phyloP scores from a whole-genome alignment of 2,329 filamentous ascomycete genomes.

The Lachnellula arida region DNA sequence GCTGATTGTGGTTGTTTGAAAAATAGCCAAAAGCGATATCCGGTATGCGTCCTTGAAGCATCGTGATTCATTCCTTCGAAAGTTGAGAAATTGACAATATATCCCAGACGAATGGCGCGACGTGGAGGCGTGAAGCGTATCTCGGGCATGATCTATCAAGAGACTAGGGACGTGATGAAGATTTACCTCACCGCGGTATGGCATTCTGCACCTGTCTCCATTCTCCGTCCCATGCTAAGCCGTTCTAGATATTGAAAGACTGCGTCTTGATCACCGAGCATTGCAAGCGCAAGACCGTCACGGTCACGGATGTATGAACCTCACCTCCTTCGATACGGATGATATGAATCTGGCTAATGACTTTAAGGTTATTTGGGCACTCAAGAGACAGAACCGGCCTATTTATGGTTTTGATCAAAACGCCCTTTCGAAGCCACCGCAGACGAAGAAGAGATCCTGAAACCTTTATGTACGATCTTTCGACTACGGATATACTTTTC shows the following conservation, averaged over 20 bases:
- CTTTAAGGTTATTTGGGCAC: neutral
- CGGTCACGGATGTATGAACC: conserved; percentile 52
- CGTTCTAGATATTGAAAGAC: conserved; percentile 45
- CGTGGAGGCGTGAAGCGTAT: conserved; percentile 76
- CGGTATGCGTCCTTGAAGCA: conserved; percentile 36
- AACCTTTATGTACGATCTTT: neutral
- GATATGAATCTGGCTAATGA: neutral
- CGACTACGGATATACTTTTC: neutral
- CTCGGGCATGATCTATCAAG: conserved; percentile 58
- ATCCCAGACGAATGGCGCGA: conserved; percentile 58
- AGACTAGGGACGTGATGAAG: conserved; percentile 50
- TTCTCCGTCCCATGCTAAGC: neutral
- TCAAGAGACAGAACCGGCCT: neutral
- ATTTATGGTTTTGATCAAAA: neutral
- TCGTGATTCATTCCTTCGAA: neutral
- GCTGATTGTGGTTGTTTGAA: too few relatives aligned
- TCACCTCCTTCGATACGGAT: neutral
- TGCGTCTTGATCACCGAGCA: conserved; percentile 51
- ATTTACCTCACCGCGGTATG: conserved; percentile 43
- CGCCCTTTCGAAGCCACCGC: neutral
- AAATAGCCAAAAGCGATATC: conserved; percentile 49
- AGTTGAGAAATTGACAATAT: conserved; percentile 1
- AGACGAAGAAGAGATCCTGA: neutral
- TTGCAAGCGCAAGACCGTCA: conserved; percentile 56
- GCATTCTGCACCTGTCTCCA: neutral